Evolutionary conservation across 352 stramenopile genomes (phyloP).

Genomic region (Phytophthora pisi): DNA sequence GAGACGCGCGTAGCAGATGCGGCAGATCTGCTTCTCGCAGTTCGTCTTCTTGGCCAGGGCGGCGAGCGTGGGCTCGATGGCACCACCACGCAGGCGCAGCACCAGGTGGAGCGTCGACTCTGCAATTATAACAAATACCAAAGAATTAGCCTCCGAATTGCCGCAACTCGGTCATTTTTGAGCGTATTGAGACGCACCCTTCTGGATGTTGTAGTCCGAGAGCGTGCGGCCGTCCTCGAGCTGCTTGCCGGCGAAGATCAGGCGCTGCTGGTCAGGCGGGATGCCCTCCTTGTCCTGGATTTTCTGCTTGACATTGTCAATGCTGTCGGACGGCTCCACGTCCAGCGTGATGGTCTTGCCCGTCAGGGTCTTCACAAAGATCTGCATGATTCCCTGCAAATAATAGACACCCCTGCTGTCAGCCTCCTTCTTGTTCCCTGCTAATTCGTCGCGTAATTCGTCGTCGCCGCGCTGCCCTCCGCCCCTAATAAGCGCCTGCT

Average conservation of each 20-base stretch:
- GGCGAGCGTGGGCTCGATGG: constrained; percentile 96
- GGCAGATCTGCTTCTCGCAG: constrained; percentile 99
- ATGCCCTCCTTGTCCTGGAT: constrained; percentile 99
- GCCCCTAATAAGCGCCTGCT: background rate
- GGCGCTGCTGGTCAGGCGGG: constrained; percentile 98
- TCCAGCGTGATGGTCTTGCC: constrained; percentile 98
- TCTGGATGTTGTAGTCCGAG: constrained; percentile 96
- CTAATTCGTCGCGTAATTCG: background rate
- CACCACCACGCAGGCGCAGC: constrained; percentile 93
- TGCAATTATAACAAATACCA: constrained; percentile 8
- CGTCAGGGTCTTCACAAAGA: constrained; percentile 98
- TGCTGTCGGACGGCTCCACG: constrained; percentile 97
- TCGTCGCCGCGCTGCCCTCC: constrained; percentile 4
- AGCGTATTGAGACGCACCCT: constrained; percentile 42
- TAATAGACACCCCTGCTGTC: constrained; percentile 14
- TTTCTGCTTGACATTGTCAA: constrained; percentile 99
- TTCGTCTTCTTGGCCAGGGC: constrained; percentile 99
- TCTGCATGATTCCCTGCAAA: constrained; percentile 88
- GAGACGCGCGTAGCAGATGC: constrained; percentile 99
- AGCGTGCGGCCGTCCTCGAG: constrained; percentile 96
- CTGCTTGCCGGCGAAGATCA: constrained; percentile 99
- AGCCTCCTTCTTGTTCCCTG: constrained; percentile 10
- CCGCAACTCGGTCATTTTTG: background rate
- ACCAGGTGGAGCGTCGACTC: constrained; percentile 98
- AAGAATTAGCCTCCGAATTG: background rate